phyloP scores from a whole-genome alignment of 1,284 basidiomycete genomes.

The Sphagnurus paluster region DNA sequence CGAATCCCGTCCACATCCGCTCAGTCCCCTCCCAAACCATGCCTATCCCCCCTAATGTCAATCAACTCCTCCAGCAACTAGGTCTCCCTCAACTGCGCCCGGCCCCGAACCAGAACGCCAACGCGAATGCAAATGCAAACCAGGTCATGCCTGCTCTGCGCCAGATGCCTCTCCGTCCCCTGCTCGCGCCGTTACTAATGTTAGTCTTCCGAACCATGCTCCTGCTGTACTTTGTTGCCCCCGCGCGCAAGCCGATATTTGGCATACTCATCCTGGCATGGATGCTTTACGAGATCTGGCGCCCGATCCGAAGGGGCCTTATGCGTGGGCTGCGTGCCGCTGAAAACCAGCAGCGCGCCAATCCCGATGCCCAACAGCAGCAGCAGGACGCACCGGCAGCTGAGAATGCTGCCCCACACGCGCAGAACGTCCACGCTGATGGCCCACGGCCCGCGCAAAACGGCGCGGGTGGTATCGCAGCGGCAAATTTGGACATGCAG shows the following conservation, averaged over 20 bases:
- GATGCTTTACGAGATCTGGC: constrained; percentile 78
- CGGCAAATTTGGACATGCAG: constrained; percentile 35
- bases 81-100: constrained; percentile 54
- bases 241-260: constrained; percentile 71
- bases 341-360: constrained; percentile 24
- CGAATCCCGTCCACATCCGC: constrained; percentile 24
- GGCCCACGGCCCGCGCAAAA: constrained; percentile 17
- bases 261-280: constrained; percentile 65
- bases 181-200: constrained; percentile 67
- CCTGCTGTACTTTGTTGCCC: constrained; percentile 78
- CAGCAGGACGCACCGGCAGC: too few species aligned
- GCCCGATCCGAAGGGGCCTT: constrained; percentile 59
- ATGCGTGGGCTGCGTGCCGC: constrained; percentile 38
- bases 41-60: constrained; percentile 46
- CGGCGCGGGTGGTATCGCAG: constrained; percentile 18
- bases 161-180: constrained; percentile 56
- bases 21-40: constrained; percentile 21
- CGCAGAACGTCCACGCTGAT: constrained; percentile 11
- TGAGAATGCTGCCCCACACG: too few species aligned
- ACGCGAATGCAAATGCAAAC: constrained; percentile 33
- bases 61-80: constrained; percentile 61
- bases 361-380: constrained; percentile 20
- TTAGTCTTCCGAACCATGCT: constrained; percentile 67
- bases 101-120: constrained; percentile 30
- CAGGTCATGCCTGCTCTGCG: constrained; percentile 32